Evolutionary conservation across 148 eudicot species (phyloP).

Genomic region (Bassia scoparia): DNA sequence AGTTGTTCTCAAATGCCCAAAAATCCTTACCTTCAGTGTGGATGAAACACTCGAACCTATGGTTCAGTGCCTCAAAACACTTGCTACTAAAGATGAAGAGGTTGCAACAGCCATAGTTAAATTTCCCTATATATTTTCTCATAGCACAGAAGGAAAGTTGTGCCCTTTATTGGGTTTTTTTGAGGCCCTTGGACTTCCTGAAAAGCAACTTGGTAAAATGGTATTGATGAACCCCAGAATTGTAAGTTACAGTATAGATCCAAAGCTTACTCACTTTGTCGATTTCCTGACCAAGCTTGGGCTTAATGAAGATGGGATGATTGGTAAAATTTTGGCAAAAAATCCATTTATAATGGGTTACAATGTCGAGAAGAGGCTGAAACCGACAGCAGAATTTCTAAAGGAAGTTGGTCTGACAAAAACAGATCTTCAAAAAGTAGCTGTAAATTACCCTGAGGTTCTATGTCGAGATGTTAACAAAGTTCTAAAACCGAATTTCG

Average conservation of each 20-base stretch:
- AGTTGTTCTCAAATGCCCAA: slow-evolving; percentile 73
- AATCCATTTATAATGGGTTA: slow-evolving; percentile 90
- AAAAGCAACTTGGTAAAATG: slow-evolving; percentile 85
- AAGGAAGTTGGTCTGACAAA: slow-evolving; percentile 64
- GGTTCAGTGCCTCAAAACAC: slow-evolving; percentile 75
- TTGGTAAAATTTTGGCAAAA: slow-evolving; percentile 75
- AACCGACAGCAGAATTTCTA: slow-evolving; percentile 80
- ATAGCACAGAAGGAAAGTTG: slow-evolving; percentile 82
- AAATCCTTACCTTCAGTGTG: slow-evolving; percentile 68
- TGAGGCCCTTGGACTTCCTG: slow-evolving; percentile 76
- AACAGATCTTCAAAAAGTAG: slow-evolving; percentile 60
- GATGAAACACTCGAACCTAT: slow-evolving; percentile 81
- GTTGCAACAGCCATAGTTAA: slow-evolving; percentile 76
- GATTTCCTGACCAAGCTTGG: slow-evolving; percentile 75
- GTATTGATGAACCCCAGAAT: slow-evolving; percentile 78
- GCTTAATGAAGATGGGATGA: slow-evolving; percentile 57
- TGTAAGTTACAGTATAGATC: slow-evolving; percentile 81
- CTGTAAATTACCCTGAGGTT: slow-evolving; percentile 72
- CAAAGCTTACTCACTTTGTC: slow-evolving; percentile 73
- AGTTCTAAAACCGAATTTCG: slow-evolving; percentile 63
- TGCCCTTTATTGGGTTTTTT: slow-evolving; percentile 91
- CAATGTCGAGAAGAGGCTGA: slow-evolving; percentile 72
- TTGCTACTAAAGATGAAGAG: slow-evolving; percentile 70
- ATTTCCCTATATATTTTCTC: slow-evolving; percentile 79
- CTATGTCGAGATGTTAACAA: slow-evolving; percentile 84